Conservation (phyloP, 1,139 yeast genomes). For the Suhomyces coccinellae region DNA sequence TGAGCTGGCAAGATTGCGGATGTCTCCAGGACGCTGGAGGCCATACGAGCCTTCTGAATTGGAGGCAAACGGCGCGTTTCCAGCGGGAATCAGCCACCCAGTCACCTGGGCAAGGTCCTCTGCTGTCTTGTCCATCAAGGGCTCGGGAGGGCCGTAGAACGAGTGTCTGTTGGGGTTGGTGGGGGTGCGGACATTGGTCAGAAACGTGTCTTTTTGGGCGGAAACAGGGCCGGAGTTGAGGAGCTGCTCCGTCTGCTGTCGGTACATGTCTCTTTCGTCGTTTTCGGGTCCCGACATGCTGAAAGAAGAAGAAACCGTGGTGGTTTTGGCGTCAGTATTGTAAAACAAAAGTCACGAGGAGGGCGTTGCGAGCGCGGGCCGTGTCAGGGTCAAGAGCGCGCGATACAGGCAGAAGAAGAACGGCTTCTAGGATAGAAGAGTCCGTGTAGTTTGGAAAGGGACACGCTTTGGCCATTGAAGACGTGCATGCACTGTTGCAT, state of each 20-base stretch:
- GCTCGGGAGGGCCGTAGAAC: not conserved
- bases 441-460: too few relatives aligned
- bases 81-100: constrained; percentile 1
- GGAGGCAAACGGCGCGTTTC: constrained; percentile 3
- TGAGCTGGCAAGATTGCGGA: constrained; percentile 36
- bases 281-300: not conserved
- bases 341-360: constrained; percentile 1
- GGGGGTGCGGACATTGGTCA: not conserved
- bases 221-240: not conserved
- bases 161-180: constrained; percentile 3
- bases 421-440: too few relatives aligned
- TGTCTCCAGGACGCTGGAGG: constrained; percentile 8
- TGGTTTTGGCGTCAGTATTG: constrained; percentile 1
- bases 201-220: not conserved
- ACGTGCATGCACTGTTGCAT: too few relatives aligned
- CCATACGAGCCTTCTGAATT: not conserved
- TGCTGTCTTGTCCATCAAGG: not conserved
- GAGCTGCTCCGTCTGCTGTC: constrained; percentile 3
- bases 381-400: too few relatives aligned
- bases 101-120: not conserved
- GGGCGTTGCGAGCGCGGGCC: too few relatives aligned
- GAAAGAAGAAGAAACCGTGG: not conserved
- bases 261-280: constrained; percentile 6
- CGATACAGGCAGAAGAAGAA: too few relatives aligned
- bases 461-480: too few relatives aligned